Conservation (phyloP, 2,329 filamentous ascomycete genomes). For the Lecanosticta acicola region DNA sequence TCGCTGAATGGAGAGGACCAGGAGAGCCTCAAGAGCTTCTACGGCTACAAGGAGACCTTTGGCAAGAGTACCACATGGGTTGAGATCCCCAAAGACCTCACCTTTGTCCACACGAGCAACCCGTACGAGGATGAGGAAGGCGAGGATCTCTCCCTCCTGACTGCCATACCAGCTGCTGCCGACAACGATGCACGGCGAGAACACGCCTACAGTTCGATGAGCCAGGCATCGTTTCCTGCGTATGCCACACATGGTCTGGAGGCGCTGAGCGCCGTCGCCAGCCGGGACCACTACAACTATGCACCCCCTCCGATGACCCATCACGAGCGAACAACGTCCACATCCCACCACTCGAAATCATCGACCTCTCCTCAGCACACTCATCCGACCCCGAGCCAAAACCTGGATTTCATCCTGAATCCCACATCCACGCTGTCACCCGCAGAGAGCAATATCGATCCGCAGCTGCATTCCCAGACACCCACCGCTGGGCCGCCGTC, state of each 20-base stretch:
- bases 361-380: slow-evolving; percentile 20
- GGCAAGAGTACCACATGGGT: slow-evolving; percentile 57
- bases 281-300: slow-evolving; percentile 37
- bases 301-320: slow-evolving; percentile 26
- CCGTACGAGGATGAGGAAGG: slow-evolving; percentile 49
- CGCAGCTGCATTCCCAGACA: slow-evolving; percentile 24
- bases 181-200: not conserved
- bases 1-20: slow-evolving; percentile 55
- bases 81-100: slow-evolving; percentile 55
- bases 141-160: slow-evolving; percentile 6
- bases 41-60: slow-evolving; percentile 62
- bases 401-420: slow-evolving; percentile 54
- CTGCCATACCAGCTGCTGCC: not conserved
- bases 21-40: slow-evolving; percentile 53
- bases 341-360: slow-evolving; percentile 8
- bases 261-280: slow-evolving; percentile 49
- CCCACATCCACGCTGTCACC: slow-evolving; percentile 38
- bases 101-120: slow-evolving; percentile 58
- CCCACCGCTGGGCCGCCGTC: slow-evolving; percentile 7
- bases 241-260: slow-evolving; percentile 48
- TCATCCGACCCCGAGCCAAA: slow-evolving; percentile 30
- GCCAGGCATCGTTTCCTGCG: slow-evolving; percentile 18
- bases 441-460: slow-evolving; percentile 27
- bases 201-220: not conserved
- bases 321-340: slow-evolving; percentile 28